A percentile compares a stretch with the other conserved stretches of the same genome.
phyloP scores from a whole-genome alignment of 1,284 basidiomycete genomes.

The Volvariella surrecta region DNA sequence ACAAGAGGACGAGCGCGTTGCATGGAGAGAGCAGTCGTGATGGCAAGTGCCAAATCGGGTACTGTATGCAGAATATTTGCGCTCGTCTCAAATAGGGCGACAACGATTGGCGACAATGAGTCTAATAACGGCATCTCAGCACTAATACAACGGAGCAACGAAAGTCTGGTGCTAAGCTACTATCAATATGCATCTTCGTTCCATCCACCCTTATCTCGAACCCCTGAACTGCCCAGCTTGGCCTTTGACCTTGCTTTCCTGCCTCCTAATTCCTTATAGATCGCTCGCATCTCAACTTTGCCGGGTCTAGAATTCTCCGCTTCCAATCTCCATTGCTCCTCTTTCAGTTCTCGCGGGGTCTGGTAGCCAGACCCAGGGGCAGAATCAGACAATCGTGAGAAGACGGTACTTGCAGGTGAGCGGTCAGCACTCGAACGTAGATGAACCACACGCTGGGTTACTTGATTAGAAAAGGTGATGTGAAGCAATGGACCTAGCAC shows the following conservation, averaged over 20 bases:
- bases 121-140: background rate
- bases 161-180: constrained; percentile 4
- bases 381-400: constrained; percentile 35
- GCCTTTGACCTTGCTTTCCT: constrained; percentile 66
- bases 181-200: constrained; percentile 26
- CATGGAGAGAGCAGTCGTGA: background rate
- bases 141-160: background rate
- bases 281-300: constrained; percentile 78
- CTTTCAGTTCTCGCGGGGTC: constrained; percentile 69
- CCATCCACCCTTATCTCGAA: constrained; percentile 66
- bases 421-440: constrained; percentile 39
- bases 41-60: too few species aligned
- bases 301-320: constrained; percentile 48
- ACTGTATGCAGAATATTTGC: too few species aligned
- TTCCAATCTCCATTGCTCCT: constrained; percentile 65
- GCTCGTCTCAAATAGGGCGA: too few species aligned
- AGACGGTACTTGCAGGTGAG: constrained; percentile 30
- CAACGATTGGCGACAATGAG: background rate
- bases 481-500: constrained; percentile 12
- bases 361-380: constrained; percentile 57
- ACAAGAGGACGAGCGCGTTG: constrained; percentile 32
- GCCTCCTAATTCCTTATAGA: constrained; percentile 84
- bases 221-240: constrained; percentile 53
- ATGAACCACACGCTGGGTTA: constrained; percentile 44
- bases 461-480: constrained; percentile 4